Base-by-base conservation (phyloP, 1,284 basidiomycete species). In the Microstroma glucosiphilum region DNA sequence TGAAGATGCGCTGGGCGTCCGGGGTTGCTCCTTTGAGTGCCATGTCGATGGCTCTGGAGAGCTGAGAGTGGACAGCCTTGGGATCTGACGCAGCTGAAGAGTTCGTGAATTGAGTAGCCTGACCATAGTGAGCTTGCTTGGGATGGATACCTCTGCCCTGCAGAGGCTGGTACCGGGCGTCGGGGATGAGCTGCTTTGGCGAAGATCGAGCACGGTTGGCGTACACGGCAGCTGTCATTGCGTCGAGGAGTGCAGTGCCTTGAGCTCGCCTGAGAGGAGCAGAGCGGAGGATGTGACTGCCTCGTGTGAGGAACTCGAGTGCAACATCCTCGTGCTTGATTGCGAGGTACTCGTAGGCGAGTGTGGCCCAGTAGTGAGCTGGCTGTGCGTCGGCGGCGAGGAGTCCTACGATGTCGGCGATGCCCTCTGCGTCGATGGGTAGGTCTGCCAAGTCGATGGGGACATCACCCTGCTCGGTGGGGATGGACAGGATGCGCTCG, bases 151-250 rank as follows among this genome's bases (percentile, higher is more conserved):
- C 49, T 40, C 19, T 30, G 9, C 42, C 62, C n/a, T 48, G 49
- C 25, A 77, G 64, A 41, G 57, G 62, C 66, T 77, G 73, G 62
- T 70, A 74, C 26, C 65, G 64, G 8, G 75, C 73, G 26, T 77
- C 71, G 54, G 62, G 57, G 41, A 77, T 62, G 49, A 76, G 65
- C 51, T 68, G 63, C 61, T 77, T 77, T 51, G 75, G 75, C 25
- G 73, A 69, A 23, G 55, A 43, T 42, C 63, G 69, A 19, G 74
- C 69, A 21, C 67, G 60, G 23, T 64, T 65, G 57, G 73, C 64
- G 19, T 66, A 58, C 42, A 75, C 65, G 26, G 72, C 62, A 23
- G 71, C 73, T 25, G 70, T 71, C 26, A 76, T 65, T 4, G 66
- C 65, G 54, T 65, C 67, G 9, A 76, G 64, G 7, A 54, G 51